A percentile compares a stretch with the other conserved stretches of the same genome.
Evolutionary conservation across 1,284 basidiomycete species (phyloP).

Genomic region (Melampsora americana): DNA sequence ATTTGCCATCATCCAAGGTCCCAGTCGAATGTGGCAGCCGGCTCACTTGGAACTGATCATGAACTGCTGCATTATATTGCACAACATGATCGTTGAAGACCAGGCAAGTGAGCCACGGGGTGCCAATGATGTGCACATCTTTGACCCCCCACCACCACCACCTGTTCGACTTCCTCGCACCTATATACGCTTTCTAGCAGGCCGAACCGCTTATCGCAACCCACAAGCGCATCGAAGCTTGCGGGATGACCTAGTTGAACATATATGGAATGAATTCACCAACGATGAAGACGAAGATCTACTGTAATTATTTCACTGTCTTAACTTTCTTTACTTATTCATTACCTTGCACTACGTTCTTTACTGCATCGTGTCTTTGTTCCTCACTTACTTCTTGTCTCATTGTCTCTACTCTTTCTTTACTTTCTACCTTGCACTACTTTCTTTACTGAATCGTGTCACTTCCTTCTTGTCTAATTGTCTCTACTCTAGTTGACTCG

Average conservation of each 20-base stretch:
- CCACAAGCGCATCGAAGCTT: not conserved
- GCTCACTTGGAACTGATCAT: slow-evolving; percentile 4
- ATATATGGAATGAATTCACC: not conserved
- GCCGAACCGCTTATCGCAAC: not conserved
- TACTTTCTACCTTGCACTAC: too few relatives aligned
- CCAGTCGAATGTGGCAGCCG: slow-evolving; percentile 7
- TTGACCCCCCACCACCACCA: not conserved
- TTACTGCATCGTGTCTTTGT: too few relatives aligned
- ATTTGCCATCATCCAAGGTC: not conserved
- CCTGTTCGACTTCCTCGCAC: not conserved
- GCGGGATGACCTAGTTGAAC: not conserved
- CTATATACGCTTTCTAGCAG: not conserved
- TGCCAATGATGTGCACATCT: not conserved
- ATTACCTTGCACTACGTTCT: too few relatives aligned
- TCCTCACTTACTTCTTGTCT: too few relatives aligned
- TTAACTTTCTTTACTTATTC: too few relatives aligned
- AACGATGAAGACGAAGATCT: not conserved
- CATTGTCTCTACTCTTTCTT: too few relatives aligned
- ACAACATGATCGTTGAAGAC: slow-evolving; percentile 29
- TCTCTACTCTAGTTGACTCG: too few relatives aligned
- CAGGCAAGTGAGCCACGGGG: not conserved
- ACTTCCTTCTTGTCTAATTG: too few relatives aligned
- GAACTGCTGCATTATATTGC: slow-evolving; percentile 16
- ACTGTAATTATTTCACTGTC: too few relatives aligned
- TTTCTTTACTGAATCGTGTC: too few relatives aligned